phyloP scores from a whole-genome alignment of 2,329 filamentous ascomycete species.

The Aplosporella prunicola region DNA sequence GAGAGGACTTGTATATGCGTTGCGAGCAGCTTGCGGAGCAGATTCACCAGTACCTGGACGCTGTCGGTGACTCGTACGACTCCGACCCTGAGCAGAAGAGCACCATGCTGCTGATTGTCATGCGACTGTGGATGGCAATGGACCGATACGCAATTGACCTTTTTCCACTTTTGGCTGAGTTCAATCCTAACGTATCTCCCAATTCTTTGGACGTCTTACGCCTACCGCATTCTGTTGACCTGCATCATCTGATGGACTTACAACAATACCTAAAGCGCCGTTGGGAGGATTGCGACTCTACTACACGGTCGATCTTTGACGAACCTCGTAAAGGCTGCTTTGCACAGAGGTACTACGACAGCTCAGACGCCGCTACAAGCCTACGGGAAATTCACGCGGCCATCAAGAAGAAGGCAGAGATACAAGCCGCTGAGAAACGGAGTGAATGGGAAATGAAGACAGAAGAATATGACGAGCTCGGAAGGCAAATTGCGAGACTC shows the following conservation, averaged over 20 bases:
- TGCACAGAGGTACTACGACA: slow-evolving; percentile 38
- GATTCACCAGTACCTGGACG: slow-evolving; percentile 29
- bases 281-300: slow-evolving; percentile 14
- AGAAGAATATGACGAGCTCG: slow-evolving; percentile 29
- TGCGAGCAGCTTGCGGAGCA: slow-evolving; percentile 24
- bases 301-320: slow-evolving; percentile 40
- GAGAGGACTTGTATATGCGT: no score
- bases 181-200: slow-evolving; percentile 42
- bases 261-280: slow-evolving; percentile 42
- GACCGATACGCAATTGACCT: slow-evolving; percentile 38
- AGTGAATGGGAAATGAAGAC: slow-evolving; percentile 29
- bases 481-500: slow-evolving; percentile 22
- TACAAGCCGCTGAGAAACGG: slow-evolving; percentile 26
- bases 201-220: slow-evolving; percentile 48
- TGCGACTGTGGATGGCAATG: slow-evolving; percentile 50
- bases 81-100: slow-evolving; percentile 43
- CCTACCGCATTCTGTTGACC: slow-evolving; percentile 36
- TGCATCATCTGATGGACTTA: slow-evolving; percentile 42
- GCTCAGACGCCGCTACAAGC: slow-evolving; percentile 10
- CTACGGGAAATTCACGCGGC: slow-evolving; percentile 23
- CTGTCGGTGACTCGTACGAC: slow-evolving; percentile 31
- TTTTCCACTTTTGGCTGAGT: slow-evolving; percentile 43
- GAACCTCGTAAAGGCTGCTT: slow-evolving; percentile 35
- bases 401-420: slow-evolving; percentile 28
- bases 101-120: slow-evolving; percentile 42